Conservation (phyloP, 306 rosid genomes). For the Vicia sativa region DNA sequence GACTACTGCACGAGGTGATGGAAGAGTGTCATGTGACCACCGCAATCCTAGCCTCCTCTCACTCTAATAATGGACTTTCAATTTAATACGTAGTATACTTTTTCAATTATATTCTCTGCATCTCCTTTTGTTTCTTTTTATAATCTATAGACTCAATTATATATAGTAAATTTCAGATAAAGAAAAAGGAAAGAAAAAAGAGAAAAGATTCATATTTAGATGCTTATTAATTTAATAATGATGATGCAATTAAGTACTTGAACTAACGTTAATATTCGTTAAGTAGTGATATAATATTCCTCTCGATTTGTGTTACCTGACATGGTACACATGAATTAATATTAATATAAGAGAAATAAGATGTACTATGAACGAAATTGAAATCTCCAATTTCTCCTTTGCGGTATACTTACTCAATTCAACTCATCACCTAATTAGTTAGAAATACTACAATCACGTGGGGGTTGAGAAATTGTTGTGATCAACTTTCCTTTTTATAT, state of each 20-base stretch:
- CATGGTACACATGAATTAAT: slow-evolving; percentile 41
- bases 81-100: slow-evolving; percentile 1
- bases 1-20: slow-evolving; percentile 42
- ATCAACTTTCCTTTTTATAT: slow-evolving; percentile 31
- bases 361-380: slow-evolving; percentile 15
- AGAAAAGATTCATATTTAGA: slow-evolving; percentile 31
- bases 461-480: slow-evolving; percentile 27
- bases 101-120: slow-evolving; percentile 36
- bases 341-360: too few relatives aligned
- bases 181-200: slow-evolving; percentile 29
- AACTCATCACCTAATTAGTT: slow-evolving; percentile 13
- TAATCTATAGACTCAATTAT: slow-evolving; percentile 29
- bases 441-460: slow-evolving; percentile 44
- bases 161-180: not conserved
- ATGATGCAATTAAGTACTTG: slow-evolving; percentile 5
- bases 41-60: slow-evolving; percentile 59
- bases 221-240: slow-evolving; percentile 30
- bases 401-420: not conserved
- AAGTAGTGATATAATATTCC: slow-evolving; percentile 29
- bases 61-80: slow-evolving; percentile 42
- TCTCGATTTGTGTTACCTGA: slow-evolving; percentile 64
- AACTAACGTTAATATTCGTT: slow-evolving; percentile 24
- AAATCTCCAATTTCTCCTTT: not conserved
- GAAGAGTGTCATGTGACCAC: slow-evolving; percentile 60
- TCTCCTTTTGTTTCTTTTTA: slow-evolving; percentile 30